A percentile compares a stretch with the other conserved stretches of the same genome.
Conservation (phyloP, 371 early-diverging fungal species). For the Entomophthora muscae region DNA sequence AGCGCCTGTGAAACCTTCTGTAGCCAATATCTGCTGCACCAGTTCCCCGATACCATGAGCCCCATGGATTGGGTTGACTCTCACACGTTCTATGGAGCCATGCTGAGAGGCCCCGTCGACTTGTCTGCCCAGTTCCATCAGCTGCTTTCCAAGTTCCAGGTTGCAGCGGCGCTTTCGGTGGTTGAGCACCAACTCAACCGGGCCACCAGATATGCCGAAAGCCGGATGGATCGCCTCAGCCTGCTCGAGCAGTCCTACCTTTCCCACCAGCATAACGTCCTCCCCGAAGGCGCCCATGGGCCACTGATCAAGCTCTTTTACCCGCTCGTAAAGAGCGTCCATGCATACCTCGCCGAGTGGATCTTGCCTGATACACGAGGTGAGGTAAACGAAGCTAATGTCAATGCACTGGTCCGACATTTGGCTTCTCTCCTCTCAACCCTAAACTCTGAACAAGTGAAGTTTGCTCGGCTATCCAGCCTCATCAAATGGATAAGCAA, state of each 20-base stretch:
- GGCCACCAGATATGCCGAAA: neutral
- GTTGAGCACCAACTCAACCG: neutral
- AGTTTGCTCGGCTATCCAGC: neutral
- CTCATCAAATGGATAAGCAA: slow-evolving; percentile 3
- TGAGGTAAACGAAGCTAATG: neutral
- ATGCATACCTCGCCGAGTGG: neutral
- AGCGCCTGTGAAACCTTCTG: neutral
- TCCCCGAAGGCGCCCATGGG: neutral
- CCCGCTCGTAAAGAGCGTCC: neutral
- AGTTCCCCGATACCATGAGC: neutral
- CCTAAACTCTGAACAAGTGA: neutral
- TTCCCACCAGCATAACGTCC: neutral
- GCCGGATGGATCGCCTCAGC: neutral
- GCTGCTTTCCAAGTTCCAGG: neutral
- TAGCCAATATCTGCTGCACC: neutral
- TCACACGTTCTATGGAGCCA: neutral
- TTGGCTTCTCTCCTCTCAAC: neutral
- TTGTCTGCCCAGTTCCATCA: neutral
- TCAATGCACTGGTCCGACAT: neutral
- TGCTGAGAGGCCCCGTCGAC: neutral
- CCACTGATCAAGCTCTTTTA: neutral
- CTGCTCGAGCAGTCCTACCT: neutral
- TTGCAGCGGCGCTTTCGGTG: neutral
- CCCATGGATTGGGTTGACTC: neutral
- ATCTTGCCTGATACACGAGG: neutral